Evolutionary conservation across 192 early-diverging fungal genomes (phyloP).

Genomic region (Podila clonocystis): DNA sequence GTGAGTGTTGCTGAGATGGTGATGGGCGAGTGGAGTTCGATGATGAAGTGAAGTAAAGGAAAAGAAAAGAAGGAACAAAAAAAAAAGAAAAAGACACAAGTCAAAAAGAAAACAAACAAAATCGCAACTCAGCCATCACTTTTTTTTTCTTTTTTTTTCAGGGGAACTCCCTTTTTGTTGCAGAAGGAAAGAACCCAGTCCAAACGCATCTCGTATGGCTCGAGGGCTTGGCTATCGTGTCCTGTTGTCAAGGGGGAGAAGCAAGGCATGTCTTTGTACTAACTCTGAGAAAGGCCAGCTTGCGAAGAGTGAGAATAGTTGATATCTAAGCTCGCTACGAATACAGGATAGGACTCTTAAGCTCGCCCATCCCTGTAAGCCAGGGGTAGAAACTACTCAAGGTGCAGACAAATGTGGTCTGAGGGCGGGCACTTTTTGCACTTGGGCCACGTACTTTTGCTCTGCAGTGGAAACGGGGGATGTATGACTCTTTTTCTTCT

Average conservation of each 20-base stretch:
- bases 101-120: slow-evolving; percentile 11
- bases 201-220: neutral
- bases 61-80: neutral
- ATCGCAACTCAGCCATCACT: neutral
- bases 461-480: neutral
- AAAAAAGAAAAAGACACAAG: slow-evolving; percentile 22
- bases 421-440: neutral
- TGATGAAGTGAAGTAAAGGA: neutral
- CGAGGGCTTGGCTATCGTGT: neutral
- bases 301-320: too few species aligned
- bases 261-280: too few species aligned
- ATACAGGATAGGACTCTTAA: too few species aligned
- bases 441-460: neutral
- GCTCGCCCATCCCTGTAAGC: too few species aligned
- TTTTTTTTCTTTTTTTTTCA: slow-evolving; percentile 10
- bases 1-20: neutral
- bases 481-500: neutral
- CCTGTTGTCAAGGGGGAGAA: neutral
- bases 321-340: too few species aligned
- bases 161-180: neutral
- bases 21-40: neutral
- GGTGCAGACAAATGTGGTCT: too few species aligned
- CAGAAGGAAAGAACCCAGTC: neutral
- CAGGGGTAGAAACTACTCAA: too few species aligned
- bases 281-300: too few species aligned